phyloP scores from a whole-genome alignment of 495 filamentous ascomycete genomes.

The Tuber brumale region DNA sequence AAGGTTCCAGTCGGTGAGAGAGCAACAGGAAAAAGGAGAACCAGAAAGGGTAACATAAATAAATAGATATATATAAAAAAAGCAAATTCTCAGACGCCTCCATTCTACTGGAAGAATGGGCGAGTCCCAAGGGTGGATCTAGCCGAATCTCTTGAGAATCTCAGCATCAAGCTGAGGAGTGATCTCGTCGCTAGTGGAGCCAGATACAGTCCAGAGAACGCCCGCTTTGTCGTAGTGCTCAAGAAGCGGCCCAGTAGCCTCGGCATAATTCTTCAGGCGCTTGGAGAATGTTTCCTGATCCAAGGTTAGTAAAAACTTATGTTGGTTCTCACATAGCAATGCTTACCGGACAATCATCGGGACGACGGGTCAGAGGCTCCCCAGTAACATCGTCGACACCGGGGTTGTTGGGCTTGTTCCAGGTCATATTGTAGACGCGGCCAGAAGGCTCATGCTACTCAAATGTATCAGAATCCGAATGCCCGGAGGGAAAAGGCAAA shows the following conservation, averaged over 20 bases:
- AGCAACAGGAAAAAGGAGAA: constrained; percentile 11
- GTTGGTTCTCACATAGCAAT: background rate
- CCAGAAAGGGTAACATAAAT: constrained; percentile 3
- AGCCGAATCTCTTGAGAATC: constrained; percentile 66
- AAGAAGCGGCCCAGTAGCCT: constrained; percentile 74
- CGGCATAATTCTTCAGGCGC: constrained; percentile 73
- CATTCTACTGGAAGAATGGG: background rate
- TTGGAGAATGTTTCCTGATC: constrained; percentile 69
- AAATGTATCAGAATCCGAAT: constrained; percentile 26
- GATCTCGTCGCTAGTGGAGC: constrained; percentile 88
- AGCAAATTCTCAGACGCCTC: background rate
- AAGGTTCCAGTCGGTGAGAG: constrained; percentile 17
- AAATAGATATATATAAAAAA: background rate
- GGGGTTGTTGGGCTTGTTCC: constrained; percentile 71
- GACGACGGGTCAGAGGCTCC: constrained; percentile 70
- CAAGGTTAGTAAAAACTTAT: constrained; percentile 10
- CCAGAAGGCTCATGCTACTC: constrained; percentile 74
- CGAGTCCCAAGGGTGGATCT: background rate
- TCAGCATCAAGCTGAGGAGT: constrained; percentile 74
- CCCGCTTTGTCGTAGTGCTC: constrained; percentile 82
- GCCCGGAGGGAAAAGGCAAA: constrained; percentile 45
- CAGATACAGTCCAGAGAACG: constrained; percentile 80
- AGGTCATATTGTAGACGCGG: constrained; percentile 86
- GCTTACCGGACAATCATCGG: constrained; percentile 62
- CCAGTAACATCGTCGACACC: constrained; percentile 90